A percentile compares a stretch with the other conserved stretches of the same genome.
Evolutionary conservation across 208 protist species (phyloP).

Genomic region (Entamoeba dispar): DNA sequence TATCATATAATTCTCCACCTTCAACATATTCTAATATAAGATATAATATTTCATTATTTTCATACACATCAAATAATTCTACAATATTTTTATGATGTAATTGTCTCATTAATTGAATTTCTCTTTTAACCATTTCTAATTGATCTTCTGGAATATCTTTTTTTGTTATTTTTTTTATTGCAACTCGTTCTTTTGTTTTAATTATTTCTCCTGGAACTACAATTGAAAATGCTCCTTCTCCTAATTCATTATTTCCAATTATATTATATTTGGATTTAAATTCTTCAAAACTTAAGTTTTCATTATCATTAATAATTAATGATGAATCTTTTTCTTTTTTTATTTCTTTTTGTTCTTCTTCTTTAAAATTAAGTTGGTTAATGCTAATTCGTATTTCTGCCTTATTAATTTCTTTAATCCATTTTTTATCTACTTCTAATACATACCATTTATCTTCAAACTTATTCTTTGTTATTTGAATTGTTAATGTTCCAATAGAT

Average conservation of each 20-base stretch:
- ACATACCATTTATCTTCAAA: not conserved
- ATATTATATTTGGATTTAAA: not conserved
- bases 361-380: not conserved
- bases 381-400: not conserved
- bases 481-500: not conserved
- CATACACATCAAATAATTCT: not conserved
- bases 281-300: not conserved
- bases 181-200: not conserved
- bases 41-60: not conserved
- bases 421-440: not conserved
- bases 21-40: slow-evolving; percentile 3
- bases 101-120: not conserved
- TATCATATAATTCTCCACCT: not conserved
- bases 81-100: slow-evolving; percentile 8
- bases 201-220: not conserved
- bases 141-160: not conserved
- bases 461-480: not conserved
- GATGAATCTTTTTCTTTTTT: not conserved
- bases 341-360: not conserved
- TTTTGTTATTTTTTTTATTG: not conserved
- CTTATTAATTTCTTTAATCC: not conserved
- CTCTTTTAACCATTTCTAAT: not conserved
- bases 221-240: not conserved
- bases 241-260: not conserved
- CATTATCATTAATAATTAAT: not conserved